A percentile compares a stretch with the other conserved stretches of the same genome.
Evolutionary conservation across 176 grass and related monocot species (phyloP).

Genomic region (Bolboschoenus planiculmis): DNA sequence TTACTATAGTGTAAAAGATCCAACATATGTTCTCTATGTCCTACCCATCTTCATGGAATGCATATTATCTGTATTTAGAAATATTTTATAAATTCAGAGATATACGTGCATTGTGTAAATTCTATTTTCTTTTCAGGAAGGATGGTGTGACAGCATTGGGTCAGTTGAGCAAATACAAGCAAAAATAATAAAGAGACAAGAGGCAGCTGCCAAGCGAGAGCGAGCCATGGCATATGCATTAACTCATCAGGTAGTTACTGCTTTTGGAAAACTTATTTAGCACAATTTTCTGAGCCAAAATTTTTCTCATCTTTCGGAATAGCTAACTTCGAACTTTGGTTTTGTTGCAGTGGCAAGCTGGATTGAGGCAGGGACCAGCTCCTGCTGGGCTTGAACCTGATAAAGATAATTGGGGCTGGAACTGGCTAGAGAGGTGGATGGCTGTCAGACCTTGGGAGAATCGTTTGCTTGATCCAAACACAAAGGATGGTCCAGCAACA

Average conservation of each 20-base stretch:
- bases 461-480: slow-evolving; percentile 59
- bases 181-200: slow-evolving; percentile 88
- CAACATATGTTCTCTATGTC: not conserved
- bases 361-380: slow-evolving; percentile 46
- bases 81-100: not conserved
- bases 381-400: slow-evolving; percentile 49
- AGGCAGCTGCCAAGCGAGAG: slow-evolving; percentile 92
- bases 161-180: slow-evolving; percentile 90
- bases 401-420: slow-evolving; percentile 88
- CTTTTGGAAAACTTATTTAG: not conserved
- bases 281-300: not conserved
- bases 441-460: slow-evolving; percentile 87
- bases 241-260: slow-evolving; percentile 74
- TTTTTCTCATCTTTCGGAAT: not conserved
- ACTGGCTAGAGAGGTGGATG: slow-evolving; percentile 99
- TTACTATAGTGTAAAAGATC: not conserved
- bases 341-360: slow-evolving; percentile 71
- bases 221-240: slow-evolving; percentile 96
- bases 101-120: slow-evolving; percentile 12
- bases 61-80: not conserved
- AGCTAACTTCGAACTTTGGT: slow-evolving; percentile 19
- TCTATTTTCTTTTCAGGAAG: slow-evolving; percentile 56
- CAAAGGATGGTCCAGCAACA: slow-evolving; percentile 36
- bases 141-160: slow-evolving; percentile 93
- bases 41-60: not conserved